Percentiles rank a stretch among this genome's conserved stretches.
Conservation (phyloP, 2,329 filamentous ascomycete species). For the Pestalotiopsis sp. region DNA sequence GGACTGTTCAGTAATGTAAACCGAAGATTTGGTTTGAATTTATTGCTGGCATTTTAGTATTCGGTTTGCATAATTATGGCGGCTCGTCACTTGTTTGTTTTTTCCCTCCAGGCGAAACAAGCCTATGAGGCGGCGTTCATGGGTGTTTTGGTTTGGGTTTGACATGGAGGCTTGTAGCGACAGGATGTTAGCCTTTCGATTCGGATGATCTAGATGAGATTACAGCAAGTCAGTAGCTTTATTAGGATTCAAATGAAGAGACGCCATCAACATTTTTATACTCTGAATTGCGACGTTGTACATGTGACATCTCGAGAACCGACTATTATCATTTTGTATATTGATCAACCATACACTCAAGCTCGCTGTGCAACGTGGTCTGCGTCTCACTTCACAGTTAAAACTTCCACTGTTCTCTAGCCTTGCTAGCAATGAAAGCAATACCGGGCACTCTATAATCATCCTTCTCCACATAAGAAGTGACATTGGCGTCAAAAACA, state of each 20-base stretch:
- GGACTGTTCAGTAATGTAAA: constrained; percentile 32
- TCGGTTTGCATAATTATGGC: background rate
- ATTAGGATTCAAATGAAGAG: background rate
- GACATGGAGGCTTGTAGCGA: background rate
- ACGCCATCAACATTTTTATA: background rate
- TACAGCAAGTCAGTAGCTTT: background rate
- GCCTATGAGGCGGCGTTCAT: background rate
- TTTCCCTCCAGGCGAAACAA: background rate
- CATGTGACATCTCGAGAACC: background rate
- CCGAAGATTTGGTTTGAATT: background rate
- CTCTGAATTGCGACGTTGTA: background rate
- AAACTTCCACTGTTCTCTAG: background rate
- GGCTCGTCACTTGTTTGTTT: background rate
- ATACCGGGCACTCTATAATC: background rate
- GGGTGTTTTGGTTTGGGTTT: background rate
- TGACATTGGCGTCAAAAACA: constrained; percentile 53
- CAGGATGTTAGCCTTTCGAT: background rate
- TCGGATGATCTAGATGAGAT: background rate
- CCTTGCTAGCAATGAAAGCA: background rate
- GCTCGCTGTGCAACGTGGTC: background rate
- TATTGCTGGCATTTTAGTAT: background rate
- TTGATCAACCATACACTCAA: background rate
- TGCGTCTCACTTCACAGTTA: background rate
- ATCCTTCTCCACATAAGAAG: constrained; percentile 18
- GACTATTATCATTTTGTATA: background rate